Evolutionary conservation across 2,329 filamentous ascomycete genomes (phyloP).

Genomic region (Neonectria hederae): DNA sequence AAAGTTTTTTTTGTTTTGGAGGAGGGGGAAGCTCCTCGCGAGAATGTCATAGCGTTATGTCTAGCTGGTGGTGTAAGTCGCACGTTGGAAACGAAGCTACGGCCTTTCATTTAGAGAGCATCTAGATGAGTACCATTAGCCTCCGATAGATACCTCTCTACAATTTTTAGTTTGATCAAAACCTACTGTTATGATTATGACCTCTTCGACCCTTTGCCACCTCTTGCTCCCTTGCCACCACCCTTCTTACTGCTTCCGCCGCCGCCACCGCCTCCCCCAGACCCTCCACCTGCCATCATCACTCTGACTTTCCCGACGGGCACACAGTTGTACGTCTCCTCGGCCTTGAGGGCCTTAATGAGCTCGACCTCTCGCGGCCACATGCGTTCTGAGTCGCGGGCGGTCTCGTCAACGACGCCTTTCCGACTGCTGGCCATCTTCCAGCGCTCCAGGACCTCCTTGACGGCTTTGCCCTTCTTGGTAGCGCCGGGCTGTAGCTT

Average conservation of each 20-base stretch:
- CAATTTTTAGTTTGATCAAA: constrained; percentile 4
- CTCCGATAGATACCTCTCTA: constrained; percentile 24
- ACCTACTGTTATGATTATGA: constrained; percentile 23
- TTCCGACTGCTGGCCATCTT: constrained; percentile 68
- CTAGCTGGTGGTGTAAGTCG: neutral
- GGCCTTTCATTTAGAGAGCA: constrained; percentile 14
- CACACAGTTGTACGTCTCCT: constrained; percentile 82
- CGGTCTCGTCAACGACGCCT: constrained; percentile 68
- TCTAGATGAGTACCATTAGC: constrained; percentile 18
- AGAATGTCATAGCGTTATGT: constrained; percentile 1
- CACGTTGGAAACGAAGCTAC: constrained; percentile 3
- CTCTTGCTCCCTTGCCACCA: constrained; percentile 48
- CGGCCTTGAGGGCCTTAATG: constrained; percentile 80
- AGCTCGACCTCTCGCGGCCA: constrained; percentile 89
- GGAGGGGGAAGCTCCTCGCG: neutral
- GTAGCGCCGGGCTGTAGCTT: constrained; percentile 90
- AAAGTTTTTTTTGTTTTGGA: neutral
- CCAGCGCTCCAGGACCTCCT: constrained; percentile 89
- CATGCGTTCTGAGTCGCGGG: constrained; percentile 75
- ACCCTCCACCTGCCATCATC: constrained; percentile 72
- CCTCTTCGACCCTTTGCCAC: constrained; percentile 57
- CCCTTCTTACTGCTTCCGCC: constrained; percentile 51
- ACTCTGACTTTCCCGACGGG: constrained; percentile 83
- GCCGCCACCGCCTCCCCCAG: constrained; percentile 54
- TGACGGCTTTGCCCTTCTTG: constrained; percentile 95